phyloP scores from a whole-genome alignment of 140 eudicot species.

The Oenanthe javanica region DNA sequence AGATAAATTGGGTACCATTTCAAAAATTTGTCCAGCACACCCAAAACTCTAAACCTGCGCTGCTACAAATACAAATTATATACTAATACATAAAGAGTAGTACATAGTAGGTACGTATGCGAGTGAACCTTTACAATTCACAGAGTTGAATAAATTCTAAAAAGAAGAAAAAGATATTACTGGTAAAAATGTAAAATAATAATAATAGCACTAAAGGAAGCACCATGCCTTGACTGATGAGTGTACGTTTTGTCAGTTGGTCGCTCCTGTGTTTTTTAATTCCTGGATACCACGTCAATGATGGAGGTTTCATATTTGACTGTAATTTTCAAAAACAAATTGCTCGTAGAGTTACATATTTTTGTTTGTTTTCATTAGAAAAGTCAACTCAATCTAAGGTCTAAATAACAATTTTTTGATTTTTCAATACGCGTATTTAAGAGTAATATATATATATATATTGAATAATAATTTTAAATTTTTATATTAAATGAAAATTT shows the following conservation, averaged over 20 bases:
- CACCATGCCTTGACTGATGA: constrained; percentile 4
- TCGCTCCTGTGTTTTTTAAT: neutral
- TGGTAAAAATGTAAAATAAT: neutral
- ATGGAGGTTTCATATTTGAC: neutral
- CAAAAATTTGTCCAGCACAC: too few species aligned
- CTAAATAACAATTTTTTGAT: too few species aligned
- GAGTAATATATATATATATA: too few species aligned
- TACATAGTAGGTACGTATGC: neutral
- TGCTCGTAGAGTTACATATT: too few species aligned
- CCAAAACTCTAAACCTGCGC: too few species aligned
- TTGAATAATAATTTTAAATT: too few species aligned
- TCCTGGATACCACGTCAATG: neutral
- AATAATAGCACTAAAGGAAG: neutral
- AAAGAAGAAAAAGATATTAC: neutral
- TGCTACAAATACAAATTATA: neutral
- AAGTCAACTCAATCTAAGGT: neutral
- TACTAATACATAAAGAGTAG: neutral
- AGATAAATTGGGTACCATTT: too few species aligned
- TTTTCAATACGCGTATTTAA: too few species aligned
- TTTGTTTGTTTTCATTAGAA: neutral
- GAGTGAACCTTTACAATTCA: neutral
- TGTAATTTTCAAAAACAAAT: too few species aligned
- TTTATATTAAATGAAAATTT: too few species aligned
- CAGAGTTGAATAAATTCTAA: constrained; percentile 2
- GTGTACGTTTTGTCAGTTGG: neutral